Conservation (phyloP, 2,329 filamentous ascomycete species). For the Aspergillus pseudoviridinutans region DNA sequence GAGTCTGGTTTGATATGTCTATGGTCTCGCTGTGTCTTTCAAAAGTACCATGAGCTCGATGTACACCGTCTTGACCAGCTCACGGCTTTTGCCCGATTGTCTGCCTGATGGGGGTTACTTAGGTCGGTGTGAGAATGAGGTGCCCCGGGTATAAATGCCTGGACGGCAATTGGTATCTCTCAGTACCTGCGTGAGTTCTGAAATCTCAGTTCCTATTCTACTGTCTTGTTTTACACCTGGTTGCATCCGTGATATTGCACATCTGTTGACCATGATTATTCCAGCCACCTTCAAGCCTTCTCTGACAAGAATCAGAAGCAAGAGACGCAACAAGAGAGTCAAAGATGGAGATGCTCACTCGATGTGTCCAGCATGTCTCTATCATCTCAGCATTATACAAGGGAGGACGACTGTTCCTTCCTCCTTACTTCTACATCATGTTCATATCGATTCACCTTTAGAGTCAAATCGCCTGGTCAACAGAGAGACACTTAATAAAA, state of each 20-base stretch:
- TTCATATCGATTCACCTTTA: not conserved
- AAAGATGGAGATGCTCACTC: not conserved
- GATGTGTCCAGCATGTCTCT: not conserved
- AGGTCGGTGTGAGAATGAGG: not conserved
- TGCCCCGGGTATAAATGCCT: not conserved
- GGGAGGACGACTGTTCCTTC: not conserved
- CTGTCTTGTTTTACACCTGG: not conserved
- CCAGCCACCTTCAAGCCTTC: not conserved
- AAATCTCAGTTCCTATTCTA: not conserved
- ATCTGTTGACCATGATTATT: not conserved
- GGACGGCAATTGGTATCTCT: not conserved
- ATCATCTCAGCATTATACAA: not conserved
- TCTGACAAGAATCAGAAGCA: not conserved
- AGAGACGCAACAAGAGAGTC: not conserved
- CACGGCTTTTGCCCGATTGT: not conserved
- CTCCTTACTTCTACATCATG: not conserved
- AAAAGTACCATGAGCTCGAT: not conserved
- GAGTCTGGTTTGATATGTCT: not conserved
- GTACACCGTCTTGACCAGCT: not conserved
- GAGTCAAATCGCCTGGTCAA: not conserved
- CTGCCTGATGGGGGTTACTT: not conserved
- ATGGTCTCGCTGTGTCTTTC: not conserved
- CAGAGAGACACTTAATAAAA: not conserved
- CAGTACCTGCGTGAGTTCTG: not conserved
- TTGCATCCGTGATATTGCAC: not conserved